Evolutionary conservation across 148 eudicot genomes (phyloP).

Genomic region (Rhododendron ovatum): DNA sequence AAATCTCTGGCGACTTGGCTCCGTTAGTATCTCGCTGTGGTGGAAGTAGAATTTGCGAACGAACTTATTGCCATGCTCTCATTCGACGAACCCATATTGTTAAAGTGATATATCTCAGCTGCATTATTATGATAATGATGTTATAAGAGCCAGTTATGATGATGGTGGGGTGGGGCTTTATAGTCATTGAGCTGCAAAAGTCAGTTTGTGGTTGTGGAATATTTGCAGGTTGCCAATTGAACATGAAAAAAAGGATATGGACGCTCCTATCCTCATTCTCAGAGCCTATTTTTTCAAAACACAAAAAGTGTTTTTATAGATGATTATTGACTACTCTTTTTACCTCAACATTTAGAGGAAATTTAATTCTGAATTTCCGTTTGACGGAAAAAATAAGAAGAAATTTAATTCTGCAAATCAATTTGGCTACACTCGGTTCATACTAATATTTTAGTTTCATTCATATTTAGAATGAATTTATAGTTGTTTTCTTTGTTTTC

Average conservation of each 20-base stretch:
- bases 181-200: not conserved
- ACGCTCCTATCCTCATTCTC: not conserved
- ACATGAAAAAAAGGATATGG: not conserved
- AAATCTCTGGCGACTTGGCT: not conserved
- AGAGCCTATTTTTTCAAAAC: not conserved
- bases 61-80: not conserved
- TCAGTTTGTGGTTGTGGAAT: slow-evolving; percentile 1
- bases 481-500: not conserved
- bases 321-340: not conserved
- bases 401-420: not conserved
- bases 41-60: not conserved
- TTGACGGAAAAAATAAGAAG: too few species aligned
- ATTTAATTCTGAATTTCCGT: too few species aligned
- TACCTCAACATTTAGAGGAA: not conserved
- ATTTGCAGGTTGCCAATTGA: not conserved
- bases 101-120: not conserved
- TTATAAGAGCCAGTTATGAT: not conserved
- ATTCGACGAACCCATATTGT: not conserved
- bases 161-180: not conserved
- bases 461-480: not conserved
- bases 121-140: not conserved
- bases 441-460: not conserved
- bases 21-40: not conserved
- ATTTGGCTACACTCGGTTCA: not conserved
- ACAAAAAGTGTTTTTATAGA: not conserved